Base-by-base conservation (phyloP, 805 yeast species). In the Candida piceae region DNA sequence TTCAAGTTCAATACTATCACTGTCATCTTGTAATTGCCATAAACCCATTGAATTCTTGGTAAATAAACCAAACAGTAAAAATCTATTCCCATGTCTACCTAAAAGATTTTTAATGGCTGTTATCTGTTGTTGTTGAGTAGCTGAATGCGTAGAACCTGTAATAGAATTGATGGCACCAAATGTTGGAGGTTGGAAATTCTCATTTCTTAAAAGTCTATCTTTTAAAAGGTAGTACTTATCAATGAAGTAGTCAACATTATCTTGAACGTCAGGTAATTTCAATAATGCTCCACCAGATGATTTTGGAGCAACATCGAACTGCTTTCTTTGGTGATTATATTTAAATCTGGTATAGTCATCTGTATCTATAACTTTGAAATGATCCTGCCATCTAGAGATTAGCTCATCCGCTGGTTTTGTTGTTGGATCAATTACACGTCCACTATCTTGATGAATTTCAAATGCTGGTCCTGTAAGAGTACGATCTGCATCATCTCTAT, bases 51-150 rank as follows among this genome's bases (percentile, higher is more conserved):
- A 65, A 36, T 78, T 78, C 40, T 69, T 68, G 2, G 80, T 68
- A 9, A 93, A 58, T 39, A 88, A 63, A 0, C 98, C 99, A 50
- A 89, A 77, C 3, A 93, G 55, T 7, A 84, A 63, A 53, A 93
- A 93, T 39, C 76, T 69, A 36, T 74, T 68, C 4, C 90, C 90
- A 49, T 83, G 84, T 37, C 96, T 66, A 21, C 98, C 99, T 20
- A 93, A 57, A 40, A 93, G 64, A 57, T 89, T 89, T 51, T 89
- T 89, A 36, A 93, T 78, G 27, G 77, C 67, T 0, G 95, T 84
- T 31, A 90, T 65, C 4, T 71, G 52, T 33, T 58, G 52, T 7
- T 47, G 33, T 10, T 38, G 39, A 5, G 31, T 10, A 44, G 32
- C 48, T 2, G 39, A 34, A 20, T 29, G 31, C 25, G 39, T 36